A percentile compares a stretch with the other conserved stretches of the same genome.
Conservation (phyloP, 2,329 filamentous ascomycete species). For the Verticillium nonalfalfae region DNA sequence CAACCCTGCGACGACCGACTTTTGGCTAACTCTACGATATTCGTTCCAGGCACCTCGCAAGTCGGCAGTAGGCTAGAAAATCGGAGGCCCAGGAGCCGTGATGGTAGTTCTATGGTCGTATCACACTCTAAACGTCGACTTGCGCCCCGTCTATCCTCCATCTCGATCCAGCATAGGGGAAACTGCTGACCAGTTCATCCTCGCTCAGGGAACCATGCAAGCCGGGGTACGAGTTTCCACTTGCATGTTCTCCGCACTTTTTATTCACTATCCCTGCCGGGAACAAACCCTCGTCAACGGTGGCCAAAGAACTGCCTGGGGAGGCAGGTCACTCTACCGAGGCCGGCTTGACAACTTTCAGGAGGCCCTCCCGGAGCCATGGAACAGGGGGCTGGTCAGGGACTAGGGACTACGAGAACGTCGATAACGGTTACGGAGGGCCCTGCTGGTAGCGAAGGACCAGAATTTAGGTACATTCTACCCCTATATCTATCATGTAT, state of each 20-base stretch:
- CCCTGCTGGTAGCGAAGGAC: too few species aligned
- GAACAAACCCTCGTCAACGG: slow-evolving; percentile 20
- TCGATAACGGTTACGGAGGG: too few species aligned
- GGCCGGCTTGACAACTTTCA: slow-evolving; percentile 15
- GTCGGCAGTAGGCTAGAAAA: too few species aligned
- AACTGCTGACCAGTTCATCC: slow-evolving; percentile 26
- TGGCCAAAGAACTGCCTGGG: slow-evolving; percentile 26
- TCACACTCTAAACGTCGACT: slow-evolving; percentile 10
- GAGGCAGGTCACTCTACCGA: slow-evolving; percentile 24
- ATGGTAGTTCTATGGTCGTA: too few species aligned
- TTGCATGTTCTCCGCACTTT: slow-evolving; percentile 1
- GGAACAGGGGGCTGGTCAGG: too few species aligned
- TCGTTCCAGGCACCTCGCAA: not conserved
- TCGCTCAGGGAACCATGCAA: slow-evolving; percentile 27
- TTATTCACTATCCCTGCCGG: not conserved
- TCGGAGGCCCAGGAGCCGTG: too few species aligned
- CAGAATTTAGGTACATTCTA: too few species aligned
- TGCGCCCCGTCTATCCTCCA: slow-evolving; percentile 24
- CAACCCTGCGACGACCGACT: too few species aligned
- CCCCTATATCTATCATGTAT: too few species aligned
- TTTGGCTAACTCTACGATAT: too few species aligned
- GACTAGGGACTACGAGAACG: too few species aligned
- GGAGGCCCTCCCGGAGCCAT: slow-evolving; percentile 4
- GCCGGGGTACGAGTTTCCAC: slow-evolving; percentile 24
- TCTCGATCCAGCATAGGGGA: slow-evolving; percentile 23